Percentiles rank a stretch among this genome's conserved stretches.
Conservation (phyloP, 257 asterid genomes). For the Nicotiana tabacum region DNA sequence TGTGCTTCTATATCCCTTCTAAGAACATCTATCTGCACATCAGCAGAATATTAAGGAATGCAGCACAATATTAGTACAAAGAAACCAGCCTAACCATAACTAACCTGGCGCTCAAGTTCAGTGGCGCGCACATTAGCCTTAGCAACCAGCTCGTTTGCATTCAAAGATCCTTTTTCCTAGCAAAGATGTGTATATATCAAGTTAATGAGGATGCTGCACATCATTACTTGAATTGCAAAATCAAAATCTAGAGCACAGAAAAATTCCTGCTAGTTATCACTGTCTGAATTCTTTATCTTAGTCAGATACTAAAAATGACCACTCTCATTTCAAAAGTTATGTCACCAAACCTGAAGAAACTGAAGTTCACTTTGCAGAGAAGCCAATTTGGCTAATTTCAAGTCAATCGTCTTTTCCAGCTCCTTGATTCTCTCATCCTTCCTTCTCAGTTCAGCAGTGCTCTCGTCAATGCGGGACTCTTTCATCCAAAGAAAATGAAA, state of each 20-base stretch:
- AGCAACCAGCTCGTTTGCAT: conserved; percentile 23
- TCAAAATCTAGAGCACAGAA: background rate
- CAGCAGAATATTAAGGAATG: conserved; percentile 1
- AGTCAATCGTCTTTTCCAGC: conserved; percentile 30
- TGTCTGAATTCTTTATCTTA: background rate
- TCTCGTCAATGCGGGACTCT: conserved; percentile 32
- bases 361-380: conserved; percentile 31
- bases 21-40: conserved; percentile 31
- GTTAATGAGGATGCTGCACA: background rate
- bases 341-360: conserved; percentile 24
- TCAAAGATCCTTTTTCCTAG: conserved; percentile 28
- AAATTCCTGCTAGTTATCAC: background rate
- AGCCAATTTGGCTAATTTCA: conserved; percentile 30
- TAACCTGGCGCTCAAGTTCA: conserved; percentile 41
- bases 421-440: conserved; percentile 33
- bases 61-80: background rate
- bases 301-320: background rate
- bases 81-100: background rate
- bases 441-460: conserved; percentile 22
- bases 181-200: background rate
- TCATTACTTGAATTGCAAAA: background rate
- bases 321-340: conserved; percentile 3
- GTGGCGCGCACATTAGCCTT: conserved; percentile 27
- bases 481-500: background rate
- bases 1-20: conserved; percentile 37